Percentiles rank a stretch among this genome's conserved stretches.
Evolutionary conservation across 306 rosid genomes (phyloP).

Genomic region (Oemleria cerasiformis): DNA sequence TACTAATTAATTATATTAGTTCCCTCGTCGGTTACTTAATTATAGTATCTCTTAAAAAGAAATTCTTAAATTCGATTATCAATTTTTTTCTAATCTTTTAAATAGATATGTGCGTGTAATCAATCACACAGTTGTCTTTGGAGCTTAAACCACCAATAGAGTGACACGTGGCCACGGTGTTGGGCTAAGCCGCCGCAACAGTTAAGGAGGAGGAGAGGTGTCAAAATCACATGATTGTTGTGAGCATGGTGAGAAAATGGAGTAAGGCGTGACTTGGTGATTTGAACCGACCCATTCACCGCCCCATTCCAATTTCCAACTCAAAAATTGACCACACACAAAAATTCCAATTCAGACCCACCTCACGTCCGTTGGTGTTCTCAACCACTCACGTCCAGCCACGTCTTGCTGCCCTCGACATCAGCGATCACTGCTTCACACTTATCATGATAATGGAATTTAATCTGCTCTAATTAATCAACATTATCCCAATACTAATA

Average conservation of each 20-base stretch:
- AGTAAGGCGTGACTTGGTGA: background rate
- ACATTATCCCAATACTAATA: background rate
- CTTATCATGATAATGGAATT: background rate
- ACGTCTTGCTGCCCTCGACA: slow-evolving; percentile 12
- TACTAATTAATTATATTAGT: no score
- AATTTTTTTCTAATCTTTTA: no score
- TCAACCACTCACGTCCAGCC: slow-evolving; percentile 29
- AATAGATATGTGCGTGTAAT: no score
- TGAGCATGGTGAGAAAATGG: background rate
- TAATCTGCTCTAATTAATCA: background rate
- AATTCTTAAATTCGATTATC: no score
- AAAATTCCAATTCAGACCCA: slow-evolving; percentile 1
- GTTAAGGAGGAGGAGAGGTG: background rate
- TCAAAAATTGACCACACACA: background rate
- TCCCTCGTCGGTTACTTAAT: no score
- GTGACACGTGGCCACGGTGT: background rate
- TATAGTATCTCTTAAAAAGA: no score
- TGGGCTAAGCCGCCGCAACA: background rate
- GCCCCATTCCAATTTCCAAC: background rate
- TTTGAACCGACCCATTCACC: slow-evolving; percentile 25
- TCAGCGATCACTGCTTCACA: background rate
- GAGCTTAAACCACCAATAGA: background rate
- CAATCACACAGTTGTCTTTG: no score
- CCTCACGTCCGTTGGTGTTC: background rate
- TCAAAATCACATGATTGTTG: slow-evolving; percentile 11